Conservation (phyloP, 2,329 filamentous ascomycete genomes). For the Calcarisporium arbuscula region DNA sequence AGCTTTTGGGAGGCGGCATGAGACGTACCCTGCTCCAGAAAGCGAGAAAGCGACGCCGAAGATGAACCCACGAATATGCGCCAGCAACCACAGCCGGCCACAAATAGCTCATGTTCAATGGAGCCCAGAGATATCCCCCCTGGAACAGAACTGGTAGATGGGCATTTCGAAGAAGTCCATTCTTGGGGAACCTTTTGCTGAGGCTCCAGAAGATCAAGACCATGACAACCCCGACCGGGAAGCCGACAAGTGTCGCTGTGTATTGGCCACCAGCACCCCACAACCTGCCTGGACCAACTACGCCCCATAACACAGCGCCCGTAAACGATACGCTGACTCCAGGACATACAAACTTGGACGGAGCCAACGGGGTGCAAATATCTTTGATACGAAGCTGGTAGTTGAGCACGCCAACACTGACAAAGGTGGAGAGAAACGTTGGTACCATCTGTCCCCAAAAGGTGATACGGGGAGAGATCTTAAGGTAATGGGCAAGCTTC, state of each 20-base stretch:
- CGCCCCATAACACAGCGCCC: constrained; percentile 33
- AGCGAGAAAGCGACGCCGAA: constrained; percentile 35
- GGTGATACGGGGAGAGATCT: constrained; percentile 30
- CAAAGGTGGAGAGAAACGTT: constrained; percentile 23
- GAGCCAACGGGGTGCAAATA: constrained; percentile 25
- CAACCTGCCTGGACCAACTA: constrained; percentile 29
- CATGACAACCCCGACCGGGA: constrained; percentile 30
- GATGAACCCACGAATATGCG: constrained; percentile 41
- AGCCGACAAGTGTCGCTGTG: constrained; percentile 27
- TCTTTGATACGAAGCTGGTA: constrained; percentile 23
- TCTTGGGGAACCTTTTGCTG: constrained; percentile 25
- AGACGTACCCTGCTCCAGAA: constrained; percentile 39
- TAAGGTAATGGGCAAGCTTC: constrained; percentile 38
- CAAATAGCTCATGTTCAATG: constrained; percentile 39
- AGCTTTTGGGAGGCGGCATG: no score
- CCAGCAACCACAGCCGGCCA: constrained; percentile 42
- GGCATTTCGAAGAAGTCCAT: constrained; percentile 27
- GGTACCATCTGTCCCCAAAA: constrained; percentile 29
- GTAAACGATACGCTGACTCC: constrained; percentile 16
- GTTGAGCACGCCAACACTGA: constrained; percentile 6
- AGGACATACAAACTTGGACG: constrained; percentile 7
- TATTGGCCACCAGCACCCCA: constrained; percentile 29
- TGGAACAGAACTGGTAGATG: constrained; percentile 37
- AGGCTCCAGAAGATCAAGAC: constrained; percentile 30
- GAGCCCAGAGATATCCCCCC: constrained; percentile 33